These are phyloP conservation scores for Rossbeevera mucosa DNA, from an alignment of 768 basidiomycete species.

Conservation along the genomic window DNA sequence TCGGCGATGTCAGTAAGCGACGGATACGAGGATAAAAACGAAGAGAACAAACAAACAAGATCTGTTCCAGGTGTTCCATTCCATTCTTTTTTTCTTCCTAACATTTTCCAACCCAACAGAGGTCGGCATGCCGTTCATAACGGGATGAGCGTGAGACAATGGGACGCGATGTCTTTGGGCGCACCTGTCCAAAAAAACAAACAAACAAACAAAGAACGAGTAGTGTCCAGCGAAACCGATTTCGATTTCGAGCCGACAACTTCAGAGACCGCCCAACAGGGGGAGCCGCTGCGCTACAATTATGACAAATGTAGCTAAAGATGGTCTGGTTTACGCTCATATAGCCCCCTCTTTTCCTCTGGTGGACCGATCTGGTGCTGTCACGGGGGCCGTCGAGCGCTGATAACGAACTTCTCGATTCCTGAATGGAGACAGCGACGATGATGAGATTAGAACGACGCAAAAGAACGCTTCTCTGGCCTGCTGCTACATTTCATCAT, in stretches of 20 bases:
- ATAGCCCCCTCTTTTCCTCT: slow-evolving; percentile 5
- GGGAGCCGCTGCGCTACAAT: not conserved
- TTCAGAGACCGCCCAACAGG: not conserved
- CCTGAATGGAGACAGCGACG: slow-evolving; percentile 2
- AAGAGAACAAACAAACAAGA: not conserved
- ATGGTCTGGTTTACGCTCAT: not conserved
- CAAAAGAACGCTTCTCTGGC: not conserved
- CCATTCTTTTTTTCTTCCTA: not conserved
- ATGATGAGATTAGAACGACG: slow-evolving; percentile 15
- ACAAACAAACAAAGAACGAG: not conserved
- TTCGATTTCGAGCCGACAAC: not conserved
- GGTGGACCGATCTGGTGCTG: not conserved
- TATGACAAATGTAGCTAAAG: not conserved
- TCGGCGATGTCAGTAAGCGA: slow-evolving; percentile 7
- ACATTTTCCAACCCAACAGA: not conserved
- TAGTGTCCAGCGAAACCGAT: not conserved
- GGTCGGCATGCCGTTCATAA: not conserved
- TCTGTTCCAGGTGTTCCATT: slow-evolving; percentile 9
- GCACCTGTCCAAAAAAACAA: not conserved
- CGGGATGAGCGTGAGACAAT: slow-evolving; percentile 17
- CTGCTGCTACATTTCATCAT: not conserved
- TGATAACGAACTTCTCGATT: not conserved
- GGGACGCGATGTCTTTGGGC: not conserved
- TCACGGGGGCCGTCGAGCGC: not conserved
- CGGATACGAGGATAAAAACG: slow-evolving; percentile 7